Evolutionary conservation across 2,329 filamentous ascomycete species (phyloP).

Genomic region (Pseudogymnoascus sp.): DNA sequence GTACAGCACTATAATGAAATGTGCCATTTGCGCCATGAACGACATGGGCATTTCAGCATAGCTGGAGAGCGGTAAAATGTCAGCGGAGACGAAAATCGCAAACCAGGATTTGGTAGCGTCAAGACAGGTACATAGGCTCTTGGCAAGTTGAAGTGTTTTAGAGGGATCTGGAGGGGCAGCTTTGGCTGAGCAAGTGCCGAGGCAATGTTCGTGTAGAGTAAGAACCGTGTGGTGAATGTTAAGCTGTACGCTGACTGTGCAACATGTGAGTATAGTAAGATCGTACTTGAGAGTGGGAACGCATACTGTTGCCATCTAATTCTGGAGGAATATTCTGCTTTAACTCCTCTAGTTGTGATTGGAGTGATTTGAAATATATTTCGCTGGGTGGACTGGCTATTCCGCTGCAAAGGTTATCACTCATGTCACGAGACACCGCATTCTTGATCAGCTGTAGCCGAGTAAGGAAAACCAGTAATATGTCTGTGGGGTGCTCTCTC

Average conservation of each 20-base stretch:
- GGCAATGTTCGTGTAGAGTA: neutral
- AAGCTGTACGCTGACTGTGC: neutral
- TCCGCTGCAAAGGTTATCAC: neutral
- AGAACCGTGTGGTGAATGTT: neutral
- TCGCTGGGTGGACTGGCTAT: neutral
- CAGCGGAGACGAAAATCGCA: neutral
- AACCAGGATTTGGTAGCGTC: slow-evolving; percentile 4
- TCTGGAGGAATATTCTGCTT: neutral
- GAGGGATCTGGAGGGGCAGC: neutral
- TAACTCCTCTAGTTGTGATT: neutral
- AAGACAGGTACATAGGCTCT: neutral
- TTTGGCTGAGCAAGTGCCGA: neutral
- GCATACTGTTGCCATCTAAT: neutral
- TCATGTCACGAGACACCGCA: neutral
- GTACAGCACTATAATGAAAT: slow-evolving; percentile 1
- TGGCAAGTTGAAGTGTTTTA: neutral
- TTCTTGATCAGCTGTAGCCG: neutral
- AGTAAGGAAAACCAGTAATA: slow-evolving; percentile 1
- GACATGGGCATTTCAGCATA: slow-evolving; percentile 7
- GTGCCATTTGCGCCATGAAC: neutral
- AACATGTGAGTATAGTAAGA: neutral
- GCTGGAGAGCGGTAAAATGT: neutral
- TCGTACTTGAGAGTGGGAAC: neutral
- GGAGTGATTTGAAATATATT: neutral
- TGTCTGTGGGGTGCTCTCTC: slow-evolving; percentile 14